Evolutionary conservation across 2,329 filamentous ascomycete genomes (phyloP).

Genomic region (Chrysoporthe deuterocubensis): DNA sequence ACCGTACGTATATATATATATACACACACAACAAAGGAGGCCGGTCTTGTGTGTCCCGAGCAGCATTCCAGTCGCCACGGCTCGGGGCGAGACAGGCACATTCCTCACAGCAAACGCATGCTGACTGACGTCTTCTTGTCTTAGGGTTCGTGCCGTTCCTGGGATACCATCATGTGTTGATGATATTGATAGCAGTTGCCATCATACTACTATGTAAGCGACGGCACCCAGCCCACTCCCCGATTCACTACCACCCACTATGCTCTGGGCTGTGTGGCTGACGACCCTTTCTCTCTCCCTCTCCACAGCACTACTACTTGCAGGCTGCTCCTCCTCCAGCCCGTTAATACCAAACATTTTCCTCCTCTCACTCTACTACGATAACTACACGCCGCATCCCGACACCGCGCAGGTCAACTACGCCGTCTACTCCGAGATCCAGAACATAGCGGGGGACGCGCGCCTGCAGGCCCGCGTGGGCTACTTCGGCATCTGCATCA

Average conservation of each 20-base stretch:
- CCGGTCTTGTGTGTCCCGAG: background rate
- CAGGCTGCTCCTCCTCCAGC: constrained; percentile 95
- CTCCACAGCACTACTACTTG: constrained; percentile 78
- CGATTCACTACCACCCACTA: background rate
- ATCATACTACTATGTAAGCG: constrained; percentile 91
- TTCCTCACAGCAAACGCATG: background rate
- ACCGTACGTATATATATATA: constrained; percentile 44
- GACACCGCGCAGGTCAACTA: constrained; percentile 90
- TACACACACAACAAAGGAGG: no score
- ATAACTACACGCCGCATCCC: constrained; percentile 80
- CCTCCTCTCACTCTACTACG: constrained; percentile 96
- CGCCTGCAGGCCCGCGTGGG: constrained; percentile 89
- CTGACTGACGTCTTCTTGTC: constrained; percentile 2
- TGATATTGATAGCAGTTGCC: constrained; percentile 92
- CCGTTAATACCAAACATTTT: constrained; percentile 95
- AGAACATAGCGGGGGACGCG: constrained; percentile 86
- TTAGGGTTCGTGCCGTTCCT: constrained; percentile 70
- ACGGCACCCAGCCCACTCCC: constrained; percentile 1
- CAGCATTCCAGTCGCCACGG: constrained; percentile 20
- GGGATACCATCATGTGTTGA: constrained; percentile 84
- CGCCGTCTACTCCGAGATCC: constrained; percentile 80
- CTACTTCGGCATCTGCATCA: constrained; percentile 97
- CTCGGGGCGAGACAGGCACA: constrained; percentile 5
- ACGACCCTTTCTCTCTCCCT: constrained; percentile 28
- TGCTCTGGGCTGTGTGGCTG: background rate